Conservation (phyloP, 371 early-diverging fungal species). For the Phascolomyces articulosus region DNA sequence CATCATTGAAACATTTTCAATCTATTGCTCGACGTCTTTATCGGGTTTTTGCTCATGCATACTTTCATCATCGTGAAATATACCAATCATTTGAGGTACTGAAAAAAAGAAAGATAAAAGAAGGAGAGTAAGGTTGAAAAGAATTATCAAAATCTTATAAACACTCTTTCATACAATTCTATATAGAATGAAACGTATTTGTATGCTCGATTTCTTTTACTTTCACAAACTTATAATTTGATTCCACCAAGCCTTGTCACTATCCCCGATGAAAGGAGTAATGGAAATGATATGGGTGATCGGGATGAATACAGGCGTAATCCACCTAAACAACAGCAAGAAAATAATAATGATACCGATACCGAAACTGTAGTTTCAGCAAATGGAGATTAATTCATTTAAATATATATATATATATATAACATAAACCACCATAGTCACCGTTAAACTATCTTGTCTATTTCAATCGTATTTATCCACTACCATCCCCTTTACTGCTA, state of each 20-base stretch:
- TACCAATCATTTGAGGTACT: constrained; percentile 86
- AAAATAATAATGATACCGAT: background rate
- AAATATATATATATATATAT: background rate
- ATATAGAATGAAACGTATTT: constrained; percentile 71
- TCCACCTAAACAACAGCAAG: background rate
- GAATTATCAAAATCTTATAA: background rate
- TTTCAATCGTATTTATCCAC: too few species aligned
- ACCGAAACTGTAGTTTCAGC: background rate
- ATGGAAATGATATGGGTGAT: constrained; percentile 9
- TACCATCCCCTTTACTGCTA: background rate
- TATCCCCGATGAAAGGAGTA: constrained; percentile 55
- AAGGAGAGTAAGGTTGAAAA: constrained; percentile 42
- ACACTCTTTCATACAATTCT: background rate
- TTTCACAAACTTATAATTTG: constrained; percentile 68
- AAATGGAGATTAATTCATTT: constrained; percentile 2
- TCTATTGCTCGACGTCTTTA: constrained; percentile 90
- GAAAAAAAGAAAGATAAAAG: background rate
- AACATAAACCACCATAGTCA: background rate
- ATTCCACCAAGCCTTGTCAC: constrained; percentile 66
- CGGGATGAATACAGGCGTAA: background rate
- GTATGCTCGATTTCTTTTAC: constrained; percentile 77
- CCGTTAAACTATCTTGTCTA: too few species aligned
- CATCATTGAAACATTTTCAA: constrained; percentile 83
- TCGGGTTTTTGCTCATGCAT: constrained; percentile 96
- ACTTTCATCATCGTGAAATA: constrained; percentile 86